Percentiles rank a stretch among this genome's conserved stretches.
These are phyloP conservation scores for Colletotrichum paranaense DNA, from an alignment of 2,329 filamentous ascomycete genomes.

Conservation along the genomic window DNA sequence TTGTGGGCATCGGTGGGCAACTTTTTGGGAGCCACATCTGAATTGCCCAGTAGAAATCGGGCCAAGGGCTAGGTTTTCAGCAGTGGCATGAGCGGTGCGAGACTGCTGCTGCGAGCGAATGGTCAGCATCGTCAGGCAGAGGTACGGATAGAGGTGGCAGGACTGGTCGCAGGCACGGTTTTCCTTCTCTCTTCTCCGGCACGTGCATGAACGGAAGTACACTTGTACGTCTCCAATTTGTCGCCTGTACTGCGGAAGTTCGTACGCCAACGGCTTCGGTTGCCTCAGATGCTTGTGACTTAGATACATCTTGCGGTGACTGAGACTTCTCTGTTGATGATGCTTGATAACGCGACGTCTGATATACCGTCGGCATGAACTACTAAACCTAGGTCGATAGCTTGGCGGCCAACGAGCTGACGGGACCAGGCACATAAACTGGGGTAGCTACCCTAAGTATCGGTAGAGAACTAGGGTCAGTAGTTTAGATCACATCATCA, in stretches of 20 bases:
- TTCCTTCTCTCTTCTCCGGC: neutral
- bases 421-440: constrained; percentile 7
- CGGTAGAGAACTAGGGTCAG: neutral
- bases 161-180: neutral
- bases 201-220: constrained; percentile 15
- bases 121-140: constrained; percentile 13
- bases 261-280: constrained; percentile 11
- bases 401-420: neutral
- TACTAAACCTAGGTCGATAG: neutral
- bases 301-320: neutral
- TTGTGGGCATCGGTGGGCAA: constrained; percentile 26
- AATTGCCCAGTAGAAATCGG: constrained; percentile 29
- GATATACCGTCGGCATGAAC: neutral
- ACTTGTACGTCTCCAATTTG: constrained; percentile 4
- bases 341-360: neutral
- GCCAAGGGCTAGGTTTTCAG: constrained; percentile 1
- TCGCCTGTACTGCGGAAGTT: constrained; percentile 1
- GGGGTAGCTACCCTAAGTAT: constrained; percentile 26
- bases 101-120: neutral
- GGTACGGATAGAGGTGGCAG: neutral
- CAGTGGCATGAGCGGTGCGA: constrained; percentile 28
- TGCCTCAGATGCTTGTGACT: constrained; percentile 6
- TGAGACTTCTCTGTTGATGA: neutral
- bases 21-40: constrained; percentile 13
- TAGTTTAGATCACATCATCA: constrained; percentile 19